A percentile compares a stretch with the other conserved stretches of the same genome.
phyloP scores from a whole-genome alignment of 495 filamentous ascomycete species.

The Hypoxylon crocopeplum region DNA sequence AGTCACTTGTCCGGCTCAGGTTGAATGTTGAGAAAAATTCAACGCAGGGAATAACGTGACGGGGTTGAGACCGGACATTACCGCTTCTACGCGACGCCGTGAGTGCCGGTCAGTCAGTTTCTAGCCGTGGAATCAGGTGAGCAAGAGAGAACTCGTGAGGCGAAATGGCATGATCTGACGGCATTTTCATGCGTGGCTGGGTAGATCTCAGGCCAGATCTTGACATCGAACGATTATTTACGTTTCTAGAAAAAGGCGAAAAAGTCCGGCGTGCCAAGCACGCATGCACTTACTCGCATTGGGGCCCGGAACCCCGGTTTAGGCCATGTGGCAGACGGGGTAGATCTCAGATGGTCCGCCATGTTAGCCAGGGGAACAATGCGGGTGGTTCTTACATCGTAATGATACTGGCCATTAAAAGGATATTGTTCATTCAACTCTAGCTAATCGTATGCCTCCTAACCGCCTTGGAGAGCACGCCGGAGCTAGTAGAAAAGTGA shows the following conservation, averaged over 20 bases:
- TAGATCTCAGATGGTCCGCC: slow-evolving; percentile 15
- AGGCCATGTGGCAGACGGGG: slow-evolving; percentile 16
- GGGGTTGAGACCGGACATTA: slow-evolving; percentile 13
- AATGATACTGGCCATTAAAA: no score
- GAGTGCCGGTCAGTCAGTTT: neutral
- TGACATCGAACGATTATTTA: slow-evolving; percentile 27
- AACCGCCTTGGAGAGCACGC: slow-evolving; percentile 1
- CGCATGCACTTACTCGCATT: slow-evolving; percentile 11
- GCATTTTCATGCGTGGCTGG: slow-evolving; percentile 28
- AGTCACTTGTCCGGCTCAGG: slow-evolving; percentile 13
- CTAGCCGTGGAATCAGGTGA: slow-evolving; percentile 9
- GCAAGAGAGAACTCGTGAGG: slow-evolving; percentile 4
- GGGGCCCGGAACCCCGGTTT: slow-evolving; percentile 8
- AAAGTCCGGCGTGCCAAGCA: slow-evolving; percentile 17
- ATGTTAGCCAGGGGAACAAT: neutral
- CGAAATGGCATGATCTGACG: slow-evolving; percentile 35
- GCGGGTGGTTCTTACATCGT: neutral
- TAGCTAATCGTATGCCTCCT: neutral
- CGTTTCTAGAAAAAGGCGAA: slow-evolving; percentile 27
- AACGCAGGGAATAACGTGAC: slow-evolving; percentile 12
- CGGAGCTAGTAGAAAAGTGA: slow-evolving; percentile 5
- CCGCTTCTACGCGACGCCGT: slow-evolving; percentile 7
- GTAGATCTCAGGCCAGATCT: slow-evolving; percentile 19
- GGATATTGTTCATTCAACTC: neutral
- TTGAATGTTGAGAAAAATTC: slow-evolving; percentile 20